A percentile compares a stretch with the other conserved stretches of the same genome.
These are phyloP conservation scores for Acanthochlamys bracteata DNA, from an alignment of 106 monocot genomes.

Conservation along the genomic window DNA sequence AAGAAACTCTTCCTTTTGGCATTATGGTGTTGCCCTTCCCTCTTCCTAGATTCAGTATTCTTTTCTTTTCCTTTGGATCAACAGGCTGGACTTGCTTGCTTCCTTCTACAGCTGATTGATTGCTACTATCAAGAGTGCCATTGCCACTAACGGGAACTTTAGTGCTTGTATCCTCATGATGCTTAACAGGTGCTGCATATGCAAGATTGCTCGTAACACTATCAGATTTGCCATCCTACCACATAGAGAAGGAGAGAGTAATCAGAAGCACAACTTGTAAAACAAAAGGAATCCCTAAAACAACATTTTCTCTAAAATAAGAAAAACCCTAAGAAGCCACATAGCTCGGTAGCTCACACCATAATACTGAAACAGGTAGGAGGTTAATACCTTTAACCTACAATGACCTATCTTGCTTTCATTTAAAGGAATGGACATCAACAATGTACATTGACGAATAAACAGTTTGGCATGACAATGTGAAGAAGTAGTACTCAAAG, in stretches of 20 bases:
- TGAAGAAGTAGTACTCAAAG: no score
- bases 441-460: no score
- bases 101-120: slow-evolving; percentile 1
- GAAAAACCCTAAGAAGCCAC: neutral
- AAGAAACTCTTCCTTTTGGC: slow-evolving; percentile 63
- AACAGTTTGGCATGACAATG: no score
- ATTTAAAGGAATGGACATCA: no score
- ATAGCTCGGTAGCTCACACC: neutral
- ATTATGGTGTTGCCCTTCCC: slow-evolving; percentile 44
- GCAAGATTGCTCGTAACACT: slow-evolving; percentile 11
- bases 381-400: no score
- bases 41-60: slow-evolving; percentile 37
- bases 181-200: slow-evolving; percentile 10
- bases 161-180: slow-evolving; percentile 16
- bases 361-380: no score
- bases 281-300: neutral
- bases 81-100: slow-evolving; percentile 13
- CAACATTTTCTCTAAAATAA: neutral
- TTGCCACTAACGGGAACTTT: slow-evolving; percentile 7
- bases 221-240: slow-evolving; percentile 23
- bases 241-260: neutral
- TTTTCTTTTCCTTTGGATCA: slow-evolving; percentile 59
- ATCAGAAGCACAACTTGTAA: neutral
- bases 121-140: slow-evolving; percentile 5
- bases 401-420: no score